Evolutionary conservation across 2,329 filamentous ascomycete species (phyloP), one percentile per base, ranked within the genome.

Genomic region (Diaporthe vaccinii): DNA sequence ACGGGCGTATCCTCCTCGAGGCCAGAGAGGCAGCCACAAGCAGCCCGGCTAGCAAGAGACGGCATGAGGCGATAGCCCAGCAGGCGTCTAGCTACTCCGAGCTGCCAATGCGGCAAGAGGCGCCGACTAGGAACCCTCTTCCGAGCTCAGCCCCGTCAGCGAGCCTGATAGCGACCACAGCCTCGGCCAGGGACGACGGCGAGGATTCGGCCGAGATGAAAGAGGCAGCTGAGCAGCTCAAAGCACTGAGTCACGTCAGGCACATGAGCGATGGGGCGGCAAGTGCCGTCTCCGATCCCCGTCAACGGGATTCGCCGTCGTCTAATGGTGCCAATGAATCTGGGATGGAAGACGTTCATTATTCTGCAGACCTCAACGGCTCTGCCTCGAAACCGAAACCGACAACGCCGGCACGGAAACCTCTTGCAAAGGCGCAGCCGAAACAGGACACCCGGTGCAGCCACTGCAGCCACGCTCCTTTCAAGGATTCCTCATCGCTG

Each of bases 131-230:
- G 20, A 76, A 78, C 28, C 77, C 77, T 55, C n/a, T 77, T 34
- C 61, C 77, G 59, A 55, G 59, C 73, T 34, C 59, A 4, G 75
- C 75, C 49, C 75, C 76, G 4, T 34, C 70, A 31, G 53, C 65
- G 7, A 72, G 46, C 41, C 15, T 68, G 28, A 65, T 73, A 6
- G 51, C 72, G 28, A 67, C 73, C 17, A 61, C 73, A 8, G 49
- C 78, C n/a, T 59, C 78, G 4, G 31, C 75, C 10, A 87, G 88
- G 74, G 83, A 88, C 39, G 86, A 89, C 46, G 88, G 87, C 6
- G 91, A 92, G 79, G 91, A 92, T 74, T 91, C 91, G n/a, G 91
- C 89, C 12, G 91, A 93, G 82, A 92, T 93, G 90, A 90, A 93
- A 78, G 90, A 92, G 81, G 91, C 91, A 28, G 91, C 91, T 5